A percentile compares a stretch with the other conserved stretches of the same genome.
Evolutionary conservation across 768 basidiomycete species (phyloP).

Genomic region (Mycena metata): DNA sequence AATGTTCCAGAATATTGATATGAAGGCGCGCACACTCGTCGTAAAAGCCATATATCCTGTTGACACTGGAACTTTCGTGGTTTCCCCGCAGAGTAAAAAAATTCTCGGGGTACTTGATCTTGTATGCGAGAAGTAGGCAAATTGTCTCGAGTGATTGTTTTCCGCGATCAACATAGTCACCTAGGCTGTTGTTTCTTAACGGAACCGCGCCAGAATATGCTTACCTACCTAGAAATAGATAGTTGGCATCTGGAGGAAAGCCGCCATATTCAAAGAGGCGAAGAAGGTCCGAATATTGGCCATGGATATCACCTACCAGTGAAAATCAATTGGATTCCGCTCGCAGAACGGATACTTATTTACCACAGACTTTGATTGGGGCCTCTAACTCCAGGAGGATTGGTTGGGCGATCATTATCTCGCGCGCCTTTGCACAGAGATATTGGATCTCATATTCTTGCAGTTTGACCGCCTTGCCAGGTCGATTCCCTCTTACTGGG

Average conservation of each 20-base stretch:
- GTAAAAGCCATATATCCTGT: conserved; percentile 18
- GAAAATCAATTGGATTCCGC: neutral
- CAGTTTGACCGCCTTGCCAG: conserved; percentile 96
- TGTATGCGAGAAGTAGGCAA: conserved; percentile 9
- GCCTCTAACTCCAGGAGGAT: conserved; percentile 98
- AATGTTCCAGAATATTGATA: conserved; percentile 56
- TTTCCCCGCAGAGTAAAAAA: conserved; percentile 8
- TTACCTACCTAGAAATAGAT: conserved; percentile 20
- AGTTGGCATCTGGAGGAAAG: conserved; percentile 34
- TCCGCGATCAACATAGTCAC: conserved; percentile 11
- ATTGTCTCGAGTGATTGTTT: conserved; percentile 13
- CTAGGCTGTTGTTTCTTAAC: no score
- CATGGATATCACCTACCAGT: conserved; percentile 7
- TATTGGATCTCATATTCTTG: conserved; percentile 99
- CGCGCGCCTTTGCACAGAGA: conserved; percentile 96
- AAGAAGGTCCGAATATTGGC: conserved; percentile 11
- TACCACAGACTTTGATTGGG: conserved; percentile 99
- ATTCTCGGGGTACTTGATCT: conserved; percentile 24
- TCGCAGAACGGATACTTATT: conserved; percentile 46
- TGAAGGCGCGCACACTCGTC: conserved; percentile 9
- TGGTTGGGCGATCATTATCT: conserved; percentile 99
- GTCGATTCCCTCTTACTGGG: conserved; percentile 96
- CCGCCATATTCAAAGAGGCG: conserved; percentile 16
- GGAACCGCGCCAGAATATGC: no score
- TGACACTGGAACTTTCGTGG: conserved; percentile 5